Base-by-base conservation (phyloP, 2,329 filamentous ascomycete species). In the Plenodomus lindquistii region DNA sequence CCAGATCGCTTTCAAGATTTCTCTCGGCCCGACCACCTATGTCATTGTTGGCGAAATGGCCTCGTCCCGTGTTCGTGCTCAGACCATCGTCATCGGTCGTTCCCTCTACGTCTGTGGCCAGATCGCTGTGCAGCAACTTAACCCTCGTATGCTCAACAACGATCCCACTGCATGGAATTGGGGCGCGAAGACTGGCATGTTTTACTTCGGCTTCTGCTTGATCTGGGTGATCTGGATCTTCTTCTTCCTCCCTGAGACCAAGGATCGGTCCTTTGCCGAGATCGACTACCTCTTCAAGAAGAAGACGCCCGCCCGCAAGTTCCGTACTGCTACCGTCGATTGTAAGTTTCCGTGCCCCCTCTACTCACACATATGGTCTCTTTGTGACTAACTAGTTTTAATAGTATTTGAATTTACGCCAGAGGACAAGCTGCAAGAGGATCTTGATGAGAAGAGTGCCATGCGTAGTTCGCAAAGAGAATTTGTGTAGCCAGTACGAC, bases 21-120 rank as follows among this genome's bases (percentile, higher is more conserved):
- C 48, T 0, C 89, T 95, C 36, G 90, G 90, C 29, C 92, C 90
- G 0, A 89, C 94, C 10, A 89, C 87, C 71, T 95, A 93, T 74
- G 92, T 89, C 0, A 81, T 95, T 5, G 89, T 94, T 3, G 82
- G 87, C 1, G 90, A 95, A 70, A 73, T 95, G 31, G 89, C 89
- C 1, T 89, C 89, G 1, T 83, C 88, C n/a, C 82, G 90, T 4
- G 79, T 96, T 31, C 88, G 91, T 67, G 90, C 92, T 75, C 95
- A 95, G 78, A 94, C 91, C 1, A 86, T 94, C 38, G 89, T 92
- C 2, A 80, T 94, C 4, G 89, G 87, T 2, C 72, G 73, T 5
- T 69, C 67, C 27, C 60, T 63, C 6, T 73, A 76, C 42, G 70
- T 71, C 22, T 48, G 71, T n/a, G 53, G 69, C 19, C 66, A 62